Evolutionary conservation across 371 early-diverging fungal genomes (phyloP).

Genomic region (Apophysomyces sp.): DNA sequence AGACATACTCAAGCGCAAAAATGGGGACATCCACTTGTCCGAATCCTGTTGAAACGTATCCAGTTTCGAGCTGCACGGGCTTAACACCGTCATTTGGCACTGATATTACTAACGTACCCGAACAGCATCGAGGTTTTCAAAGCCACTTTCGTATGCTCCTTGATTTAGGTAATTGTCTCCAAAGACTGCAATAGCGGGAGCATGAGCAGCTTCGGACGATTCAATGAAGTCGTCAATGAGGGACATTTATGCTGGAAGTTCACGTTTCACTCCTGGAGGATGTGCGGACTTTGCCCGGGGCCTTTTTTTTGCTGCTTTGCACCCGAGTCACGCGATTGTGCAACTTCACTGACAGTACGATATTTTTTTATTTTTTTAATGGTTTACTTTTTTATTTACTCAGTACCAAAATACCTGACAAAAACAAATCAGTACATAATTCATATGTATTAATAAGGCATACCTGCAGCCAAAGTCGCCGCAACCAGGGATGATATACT

Average conservation of each 20-base stretch:
- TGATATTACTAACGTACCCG: constrained; percentile 11
- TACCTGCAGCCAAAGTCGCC: constrained; percentile 90
- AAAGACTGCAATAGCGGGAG: constrained; percentile 9
- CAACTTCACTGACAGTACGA: not conserved
- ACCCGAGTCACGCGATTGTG: not conserved
- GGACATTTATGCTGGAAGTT: constrained; percentile 21
- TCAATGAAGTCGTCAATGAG: constrained; percentile 42
- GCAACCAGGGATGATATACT: constrained; percentile 91
- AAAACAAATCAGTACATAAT: not conserved
- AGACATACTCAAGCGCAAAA: constrained; percentile 80
- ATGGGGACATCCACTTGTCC: constrained; percentile 53
- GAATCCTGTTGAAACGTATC: constrained; percentile 49
- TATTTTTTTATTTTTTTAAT: too few relatives aligned
- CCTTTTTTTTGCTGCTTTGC: not conserved
- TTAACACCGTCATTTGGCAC: not conserved
- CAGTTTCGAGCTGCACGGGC: constrained; percentile 48
- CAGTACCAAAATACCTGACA: constrained; percentile 24
- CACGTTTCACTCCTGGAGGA: not conserved
- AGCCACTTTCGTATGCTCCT: constrained; percentile 15
- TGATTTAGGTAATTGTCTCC: constrained; percentile 9
- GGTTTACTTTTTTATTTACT: not conserved
- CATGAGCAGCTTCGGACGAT: constrained; percentile 20
- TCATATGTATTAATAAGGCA: not conserved
- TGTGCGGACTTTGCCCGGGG: not conserved
- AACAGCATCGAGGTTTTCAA: constrained; percentile 17